phyloP scores from a whole-genome alignment of 2,329 filamentous ascomycete genomes.

The Colletotrichum tropicale region DNA sequence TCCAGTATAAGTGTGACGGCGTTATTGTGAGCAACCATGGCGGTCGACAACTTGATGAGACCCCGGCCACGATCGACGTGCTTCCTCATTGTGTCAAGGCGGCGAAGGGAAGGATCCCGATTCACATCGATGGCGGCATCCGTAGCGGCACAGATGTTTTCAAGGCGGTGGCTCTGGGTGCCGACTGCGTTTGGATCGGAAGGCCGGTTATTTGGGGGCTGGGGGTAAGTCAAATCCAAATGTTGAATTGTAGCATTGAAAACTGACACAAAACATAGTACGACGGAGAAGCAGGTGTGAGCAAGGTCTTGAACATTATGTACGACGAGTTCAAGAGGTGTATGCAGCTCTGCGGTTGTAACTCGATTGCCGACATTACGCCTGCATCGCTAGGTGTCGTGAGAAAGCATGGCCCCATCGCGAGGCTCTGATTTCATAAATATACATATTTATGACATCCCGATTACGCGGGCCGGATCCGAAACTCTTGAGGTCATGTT shows the following conservation, averaged over 20 bases:
- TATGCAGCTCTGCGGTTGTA: background rate
- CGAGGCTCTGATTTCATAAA: background rate
- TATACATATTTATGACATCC: background rate
- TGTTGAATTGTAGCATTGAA: background rate
- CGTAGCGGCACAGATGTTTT: background rate
- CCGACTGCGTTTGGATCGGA: background rate
- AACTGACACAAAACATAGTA: background rate
- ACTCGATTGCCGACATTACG: background rate
- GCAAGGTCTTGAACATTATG: background rate
- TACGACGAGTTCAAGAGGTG: background rate
- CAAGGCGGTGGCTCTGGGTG: background rate
- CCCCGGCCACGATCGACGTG: slow-evolving; percentile 46
- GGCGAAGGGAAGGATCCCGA: slow-evolving; percentile 44
- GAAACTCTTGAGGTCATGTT: background rate
- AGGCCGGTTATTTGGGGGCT: background rate
- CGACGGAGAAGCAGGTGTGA: background rate
- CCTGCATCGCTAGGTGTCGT: background rate
- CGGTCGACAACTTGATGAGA: slow-evolving; percentile 49
- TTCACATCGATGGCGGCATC: background rate
- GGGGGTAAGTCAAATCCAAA: background rate
- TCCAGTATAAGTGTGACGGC: slow-evolving; percentile 40
- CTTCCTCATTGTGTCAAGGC: slow-evolving; percentile 49
- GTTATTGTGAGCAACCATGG: slow-evolving; percentile 51
- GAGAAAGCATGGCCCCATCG: background rate
- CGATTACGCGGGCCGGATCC: too few relatives aligned